Evolutionary conservation across 768 basidiomycete genomes (phyloP), one percentile per base, ranked within the genome.

Genomic region (Termitomyces sp.): DNA sequence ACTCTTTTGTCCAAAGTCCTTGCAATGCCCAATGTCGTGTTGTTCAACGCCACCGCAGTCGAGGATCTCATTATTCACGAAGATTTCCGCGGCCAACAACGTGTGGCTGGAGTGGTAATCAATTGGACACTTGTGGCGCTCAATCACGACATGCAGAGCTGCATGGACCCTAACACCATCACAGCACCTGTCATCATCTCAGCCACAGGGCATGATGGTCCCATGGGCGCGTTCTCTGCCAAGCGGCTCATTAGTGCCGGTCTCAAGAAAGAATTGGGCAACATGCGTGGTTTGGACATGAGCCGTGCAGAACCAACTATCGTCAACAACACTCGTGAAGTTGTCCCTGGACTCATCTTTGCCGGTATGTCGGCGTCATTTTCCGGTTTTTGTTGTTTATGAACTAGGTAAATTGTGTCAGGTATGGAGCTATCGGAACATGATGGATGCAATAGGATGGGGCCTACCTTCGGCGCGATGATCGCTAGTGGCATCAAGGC

Each of bases 401-500:
- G 45, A 38, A 11, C 20, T 66, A n/a, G 57, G 48, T 54, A n/a
- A 55, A 42, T 10, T 11, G 14, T 42, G 49, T 38, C 60, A 86
- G 89, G 90, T 15, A 93, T 91, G 90, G 90, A 93, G 73, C 77
- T 93, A 55, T 87, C 87, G 8, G 89, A 91, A 71, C 87, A 91
- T 69, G 89, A 91, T 70, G 90, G 90, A 14, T 83, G 84, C 31
- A 88, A 89, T 76, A 81, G 90, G 32, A 88, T 89, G 86, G 85
- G 85, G 5, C 89, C 89, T 5, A 90, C 89, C 3, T 92, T 91
- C 65, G 90, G 88, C 29, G 88, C 86, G 0, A 92, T 92, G 89
- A 86, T 91, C 74, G 86, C 78, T 7, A 88, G 86, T 69, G 89
- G 90, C 5, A 82, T 88, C 71, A 88, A 86, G 69, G 88, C 87